Percentiles rank a stretch among this genome's conserved stretches.
phyloP scores from a whole-genome alignment of 805 yeast species.

The Saturnispora serradocipensis region DNA sequence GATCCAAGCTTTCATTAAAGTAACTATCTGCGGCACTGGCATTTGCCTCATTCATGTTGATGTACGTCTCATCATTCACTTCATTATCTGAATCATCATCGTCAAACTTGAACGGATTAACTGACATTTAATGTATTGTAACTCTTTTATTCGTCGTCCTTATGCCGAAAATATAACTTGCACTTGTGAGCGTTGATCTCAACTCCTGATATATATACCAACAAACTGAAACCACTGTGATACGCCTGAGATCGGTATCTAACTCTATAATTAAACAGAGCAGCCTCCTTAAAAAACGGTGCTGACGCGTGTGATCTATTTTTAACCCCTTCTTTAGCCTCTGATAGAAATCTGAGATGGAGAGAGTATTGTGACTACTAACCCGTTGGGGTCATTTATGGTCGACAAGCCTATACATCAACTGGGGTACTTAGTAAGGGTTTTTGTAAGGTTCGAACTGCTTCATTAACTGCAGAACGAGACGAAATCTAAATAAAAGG shows the following conservation, averaged over 20 bases:
- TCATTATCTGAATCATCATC: not conserved
- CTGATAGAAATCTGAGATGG: not conserved
- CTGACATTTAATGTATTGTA: not conserved
- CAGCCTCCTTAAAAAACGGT: not conserved
- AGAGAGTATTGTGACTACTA: not conserved
- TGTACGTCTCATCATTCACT: not conserved
- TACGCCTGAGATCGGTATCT: not conserved
- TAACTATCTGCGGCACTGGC: not conserved
- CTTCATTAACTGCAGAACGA: not conserved
- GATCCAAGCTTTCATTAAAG: too few species aligned
- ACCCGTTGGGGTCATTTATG: not conserved
- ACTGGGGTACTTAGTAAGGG: not conserved
- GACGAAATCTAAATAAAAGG: not conserved
- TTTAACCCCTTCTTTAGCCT: not conserved
- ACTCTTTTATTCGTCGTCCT: not conserved
- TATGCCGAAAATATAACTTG: not conserved
- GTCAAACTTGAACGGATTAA: slow-evolving; percentile 7
- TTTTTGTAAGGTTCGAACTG: not conserved
- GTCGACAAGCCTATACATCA: not conserved
- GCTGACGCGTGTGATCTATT: not conserved
- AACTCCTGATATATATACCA: not conserved
- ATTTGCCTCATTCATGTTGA: not conserved
- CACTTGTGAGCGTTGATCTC: not conserved
- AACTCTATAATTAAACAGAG: not conserved
- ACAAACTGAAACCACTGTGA: not conserved